phyloP scores from a whole-genome alignment of 768 basidiomycete species.

The Lyophyllum semitale region DNA sequence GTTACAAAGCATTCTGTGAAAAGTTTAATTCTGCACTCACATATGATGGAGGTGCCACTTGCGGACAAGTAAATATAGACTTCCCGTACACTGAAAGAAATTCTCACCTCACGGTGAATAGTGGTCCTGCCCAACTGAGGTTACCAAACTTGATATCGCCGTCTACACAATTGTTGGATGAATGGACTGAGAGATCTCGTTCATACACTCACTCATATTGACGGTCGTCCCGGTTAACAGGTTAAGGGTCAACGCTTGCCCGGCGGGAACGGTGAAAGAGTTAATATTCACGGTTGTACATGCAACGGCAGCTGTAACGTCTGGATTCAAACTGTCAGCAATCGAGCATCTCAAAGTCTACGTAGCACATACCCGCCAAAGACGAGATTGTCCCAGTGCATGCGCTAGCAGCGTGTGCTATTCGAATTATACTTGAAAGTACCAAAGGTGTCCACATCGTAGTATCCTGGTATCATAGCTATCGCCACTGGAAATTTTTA shows the following conservation, averaged over 20 bases:
- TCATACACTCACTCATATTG: conserved; percentile 49
- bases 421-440: conserved; percentile 12
- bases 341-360: background rate
- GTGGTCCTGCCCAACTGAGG: conserved; percentile 51
- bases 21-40: conserved; percentile 29
- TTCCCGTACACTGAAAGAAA: background rate
- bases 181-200: background rate
- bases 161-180: conserved; percentile 30
- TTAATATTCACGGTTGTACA: conserved; percentile 63
- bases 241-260: conserved; percentile 47
- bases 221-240: conserved; percentile 54
- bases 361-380: conserved; percentile 32
- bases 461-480: background rate
- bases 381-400: conserved; percentile 61
- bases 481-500: conserved; percentile 4
- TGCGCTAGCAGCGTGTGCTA: conserved; percentile 19
- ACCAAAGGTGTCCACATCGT: conserved; percentile 11
- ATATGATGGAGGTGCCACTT: conserved; percentile 52
- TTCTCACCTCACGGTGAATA: conserved; percentile 51
- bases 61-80: background rate
- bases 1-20: background rate
- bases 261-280: conserved; percentile 57
- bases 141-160: conserved; percentile 63
- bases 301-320: conserved; percentile 50
- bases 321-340: conserved; percentile 16